Evolutionary conservation across 371 early-diverging fungal genomes (phyloP).

Genomic region (Mortierella sp.): DNA sequence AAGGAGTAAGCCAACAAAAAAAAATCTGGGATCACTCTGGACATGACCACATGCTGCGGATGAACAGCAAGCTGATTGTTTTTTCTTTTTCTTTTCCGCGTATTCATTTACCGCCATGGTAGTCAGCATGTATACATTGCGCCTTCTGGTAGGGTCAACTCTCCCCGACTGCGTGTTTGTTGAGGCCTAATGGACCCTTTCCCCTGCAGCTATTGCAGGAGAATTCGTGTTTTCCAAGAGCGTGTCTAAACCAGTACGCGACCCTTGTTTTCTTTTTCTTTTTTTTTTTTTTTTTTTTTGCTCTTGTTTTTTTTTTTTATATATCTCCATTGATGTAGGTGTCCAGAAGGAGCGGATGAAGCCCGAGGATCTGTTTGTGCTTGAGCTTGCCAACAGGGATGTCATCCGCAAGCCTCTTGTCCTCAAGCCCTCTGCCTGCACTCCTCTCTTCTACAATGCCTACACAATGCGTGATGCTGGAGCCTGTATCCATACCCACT

Average conservation of each 20-base stretch:
- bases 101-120: conserved; percentile 1
- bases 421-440: conserved; percentile 88
- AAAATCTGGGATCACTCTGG: neutral
- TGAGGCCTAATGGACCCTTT: no score
- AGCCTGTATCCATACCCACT: conserved; percentile 97
- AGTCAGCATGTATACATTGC: conserved; percentile 89
- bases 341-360: conserved; percentile 96
- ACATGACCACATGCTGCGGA: neutral
- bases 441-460: conserved; percentile 95
- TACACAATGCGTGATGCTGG: conserved; percentile 91
- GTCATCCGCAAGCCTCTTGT: conserved; percentile 78
- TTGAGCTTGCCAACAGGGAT: conserved; percentile 68
- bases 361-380: conserved; percentile 87
- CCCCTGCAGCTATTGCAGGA: no score
- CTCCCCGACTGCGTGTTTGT: neutral
- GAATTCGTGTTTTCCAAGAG: neutral
- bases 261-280: neutral
- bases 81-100: no score
- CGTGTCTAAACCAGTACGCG: neutral
- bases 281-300: no score
- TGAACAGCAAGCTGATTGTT: neutral
- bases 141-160: conserved; percentile 75
- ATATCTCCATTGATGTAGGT: conserved; percentile 65
- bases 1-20: conserved; percentile 61
- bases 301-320: neutral